Evolutionary conservation across 257 asterid genomes (phyloP).

Genomic region (Nicotiana attenuata): DNA sequence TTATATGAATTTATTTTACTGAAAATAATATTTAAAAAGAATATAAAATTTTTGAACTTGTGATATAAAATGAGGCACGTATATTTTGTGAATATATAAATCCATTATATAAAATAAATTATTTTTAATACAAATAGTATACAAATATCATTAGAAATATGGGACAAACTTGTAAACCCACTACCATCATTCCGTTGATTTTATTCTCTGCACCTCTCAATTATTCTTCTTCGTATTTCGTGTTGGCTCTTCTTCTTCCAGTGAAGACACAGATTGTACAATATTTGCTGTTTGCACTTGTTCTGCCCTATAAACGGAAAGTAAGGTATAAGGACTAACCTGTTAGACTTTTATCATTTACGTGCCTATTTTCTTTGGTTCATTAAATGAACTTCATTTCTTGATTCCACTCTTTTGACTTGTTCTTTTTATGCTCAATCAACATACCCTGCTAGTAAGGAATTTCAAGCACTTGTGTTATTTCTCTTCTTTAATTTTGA

Average conservation of each 20-base stretch:
- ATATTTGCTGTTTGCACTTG: too few relatives aligned
- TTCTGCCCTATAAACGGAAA: not conserved
- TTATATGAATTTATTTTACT: too few relatives aligned
- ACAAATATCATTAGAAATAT: constrained; percentile 5
- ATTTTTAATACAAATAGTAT: not conserved
- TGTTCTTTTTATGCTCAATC: not conserved
- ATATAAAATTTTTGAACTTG: too few relatives aligned
- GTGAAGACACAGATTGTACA: constrained; percentile 28
- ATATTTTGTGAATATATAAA: too few relatives aligned
- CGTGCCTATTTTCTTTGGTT: not conserved
- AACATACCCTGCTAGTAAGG: too few relatives aligned
- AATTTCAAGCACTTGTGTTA: too few relatives aligned
- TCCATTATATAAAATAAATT: too few relatives aligned
- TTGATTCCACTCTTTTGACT: constrained; percentile 22
- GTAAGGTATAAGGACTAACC: not conserved
- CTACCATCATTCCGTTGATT: constrained; percentile 15
- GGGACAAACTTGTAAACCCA: constrained; percentile 40
- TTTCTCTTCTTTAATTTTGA: too few relatives aligned
- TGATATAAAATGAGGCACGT: too few relatives aligned
- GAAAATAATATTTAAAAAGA: too few relatives aligned
- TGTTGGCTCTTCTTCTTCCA: constrained; percentile 29
- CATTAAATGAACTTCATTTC: constrained; percentile 11
- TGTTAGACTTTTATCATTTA: not conserved
- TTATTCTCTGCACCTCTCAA: constrained; percentile 34
- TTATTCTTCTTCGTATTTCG: constrained; percentile 32